Base-by-base conservation (phyloP, 2,329 filamentous ascomycete genomes). In the Westerdykella aurantiaca region DNA sequence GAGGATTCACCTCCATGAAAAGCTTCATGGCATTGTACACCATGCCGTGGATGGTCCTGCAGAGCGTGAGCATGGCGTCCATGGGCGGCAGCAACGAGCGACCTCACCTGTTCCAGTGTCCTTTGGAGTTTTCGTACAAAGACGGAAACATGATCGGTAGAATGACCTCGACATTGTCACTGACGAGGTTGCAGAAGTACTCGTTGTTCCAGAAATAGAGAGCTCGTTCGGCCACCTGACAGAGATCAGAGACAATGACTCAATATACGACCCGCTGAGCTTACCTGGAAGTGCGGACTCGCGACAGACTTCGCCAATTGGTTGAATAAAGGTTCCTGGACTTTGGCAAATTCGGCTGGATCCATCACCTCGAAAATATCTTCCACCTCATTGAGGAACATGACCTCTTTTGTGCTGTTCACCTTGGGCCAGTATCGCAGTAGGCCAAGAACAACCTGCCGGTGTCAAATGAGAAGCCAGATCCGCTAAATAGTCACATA, bases 131-230 rank as follows among this genome's bases (percentile, higher is more conserved):
- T 69, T 98, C 93, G 60, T 96, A 98, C 23, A 98, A 77, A 2
- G 93, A 91, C 21, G 91, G 90, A 71, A 98, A 98, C 93, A 98
- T 98, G 65, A 98, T 98, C 3, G 93, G 93, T 37, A 98, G 76
- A 58, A 98, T 98, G 38, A 95, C 91, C 62, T 97, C 91, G 43
- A 98, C 93, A 60, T 98, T 98, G 71, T 98, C 93, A 73, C 90
- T 96, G 55, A 98, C 93, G 46, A 98, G 77, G 64, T 97, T 98
- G 76, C 93, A 98, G 72, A 98, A 98, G 69, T 98, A 98, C 69
- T 98, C 93, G 64, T 98, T 98, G 76, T 98, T 98, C 93, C 93
- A 98, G 74, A 98, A 98, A 72, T 98, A 98, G 22, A 98, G 78
- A 5, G 93, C 93, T 53, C 93, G 83, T 72, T 98, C 93, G 14